Evolutionary conservation across 805 yeast genomes (phyloP).

Genomic region (Nakazawaea populi): DNA sequence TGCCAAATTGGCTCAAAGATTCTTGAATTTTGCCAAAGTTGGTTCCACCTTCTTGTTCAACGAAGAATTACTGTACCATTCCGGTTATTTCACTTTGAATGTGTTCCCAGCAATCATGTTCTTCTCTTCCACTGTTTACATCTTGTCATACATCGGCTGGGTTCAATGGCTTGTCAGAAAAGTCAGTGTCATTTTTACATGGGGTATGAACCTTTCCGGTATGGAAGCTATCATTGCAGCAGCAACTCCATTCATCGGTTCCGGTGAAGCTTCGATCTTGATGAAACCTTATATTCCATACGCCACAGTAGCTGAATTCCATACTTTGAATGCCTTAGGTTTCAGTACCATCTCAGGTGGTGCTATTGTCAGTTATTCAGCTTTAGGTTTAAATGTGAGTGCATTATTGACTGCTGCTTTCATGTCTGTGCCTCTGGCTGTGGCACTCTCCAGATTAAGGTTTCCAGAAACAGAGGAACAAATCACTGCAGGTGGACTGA

Average conservation of each 20-base stretch:
- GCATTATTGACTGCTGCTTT: slow-evolving; percentile 63
- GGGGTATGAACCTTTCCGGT: slow-evolving; percentile 54
- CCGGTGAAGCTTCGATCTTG: slow-evolving; percentile 59
- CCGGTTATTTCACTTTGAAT: slow-evolving; percentile 46
- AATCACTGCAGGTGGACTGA: slow-evolving; percentile 40
- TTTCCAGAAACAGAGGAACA: slow-evolving; percentile 57
- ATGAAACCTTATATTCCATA: slow-evolving; percentile 54
- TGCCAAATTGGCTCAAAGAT: slow-evolving; percentile 48
- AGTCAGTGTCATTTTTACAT: slow-evolving; percentile 52
- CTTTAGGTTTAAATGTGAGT: slow-evolving; percentile 56
- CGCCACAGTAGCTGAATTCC: slow-evolving; percentile 55
- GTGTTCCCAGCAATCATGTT: slow-evolving; percentile 60
- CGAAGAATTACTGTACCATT: slow-evolving; percentile 28
- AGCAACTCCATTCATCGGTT: slow-evolving; percentile 62
- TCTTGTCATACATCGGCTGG: slow-evolving; percentile 53
- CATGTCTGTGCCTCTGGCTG: slow-evolving; percentile 62
- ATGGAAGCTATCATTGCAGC: slow-evolving; percentile 64
- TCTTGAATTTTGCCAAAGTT: slow-evolving; percentile 49
- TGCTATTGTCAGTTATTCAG: slow-evolving; percentile 56
- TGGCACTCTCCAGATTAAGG: slow-evolving; percentile 55
- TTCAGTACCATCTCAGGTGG: slow-evolving; percentile 63
- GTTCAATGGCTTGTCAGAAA: slow-evolving; percentile 57
- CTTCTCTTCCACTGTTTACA: slow-evolving; percentile 58
- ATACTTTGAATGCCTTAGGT: slow-evolving; percentile 57
- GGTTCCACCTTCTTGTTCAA: slow-evolving; percentile 58